Base-by-base conservation (phyloP, 352 stramenopile genomes). In the Phytophthora brassicae region DNA sequence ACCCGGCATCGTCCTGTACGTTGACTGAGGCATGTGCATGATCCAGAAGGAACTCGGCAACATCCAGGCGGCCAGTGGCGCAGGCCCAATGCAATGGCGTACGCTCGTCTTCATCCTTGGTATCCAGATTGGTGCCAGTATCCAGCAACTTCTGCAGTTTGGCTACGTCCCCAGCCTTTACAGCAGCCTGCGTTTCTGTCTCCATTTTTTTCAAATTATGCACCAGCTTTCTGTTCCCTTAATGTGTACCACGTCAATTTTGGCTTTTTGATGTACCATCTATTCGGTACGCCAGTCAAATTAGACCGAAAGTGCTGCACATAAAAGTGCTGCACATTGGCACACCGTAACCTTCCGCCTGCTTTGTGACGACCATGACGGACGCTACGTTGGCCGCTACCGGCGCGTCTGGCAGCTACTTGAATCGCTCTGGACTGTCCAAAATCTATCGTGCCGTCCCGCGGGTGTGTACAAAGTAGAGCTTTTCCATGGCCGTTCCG, bases 381-480 rank as follows among this genome's bases (percentile, higher is more conserved):
- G 51, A 54, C 33, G 44, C 35, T 20, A 26, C 24, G 26, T 53
- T 53, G 36, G 39, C 19, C 36, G 36, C 55, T 36, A 33, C 62
- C 17, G 41, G 39, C 39, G 55, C 42, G 9, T 19, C 52, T 35
- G 43, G 64, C 46, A 89, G 75, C 65, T 92, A 90, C 68, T 89
- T 79, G 45, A 70, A 67, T 31, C 81, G 68, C 58, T 84, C 72
- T 24, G 84, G 84, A 2, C 77, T 94, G 23, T 89, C 77, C 50
- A 95, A 95, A 66, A 88, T 53, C 57, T 95, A 84, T 84, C 83
- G 83, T 51, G 79, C 81, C 6, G 75, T 92, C 44, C 93, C 57
- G 73, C 81, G 14, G 86, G 86, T 46, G 81, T 95, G 46, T 95
- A 88, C 70, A 95, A 95, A 58, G 81, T 87, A 23, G 66, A 92